Evolutionary conservation across 306 rosid species (phyloP).

Genomic region (Cercis canadensis): DNA sequence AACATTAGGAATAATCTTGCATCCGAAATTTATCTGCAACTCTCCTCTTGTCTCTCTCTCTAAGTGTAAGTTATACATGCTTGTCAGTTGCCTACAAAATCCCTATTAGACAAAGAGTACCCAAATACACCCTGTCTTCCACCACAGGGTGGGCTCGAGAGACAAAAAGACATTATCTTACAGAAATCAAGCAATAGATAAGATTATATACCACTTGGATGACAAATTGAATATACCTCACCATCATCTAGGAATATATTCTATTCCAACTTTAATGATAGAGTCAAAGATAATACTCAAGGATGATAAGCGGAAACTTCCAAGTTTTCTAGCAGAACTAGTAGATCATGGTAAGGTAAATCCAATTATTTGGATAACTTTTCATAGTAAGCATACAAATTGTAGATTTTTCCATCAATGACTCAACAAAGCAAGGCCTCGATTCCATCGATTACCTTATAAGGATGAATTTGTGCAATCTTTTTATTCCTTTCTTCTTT

Average conservation of each 20-base stretch:
- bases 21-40: neutral
- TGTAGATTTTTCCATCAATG: too few relatives aligned
- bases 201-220: neutral
- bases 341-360: too few relatives aligned
- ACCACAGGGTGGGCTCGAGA: conserved; percentile 10
- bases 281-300: neutral
- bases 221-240: neutral
- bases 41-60: too few relatives aligned
- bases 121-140: conserved; percentile 28
- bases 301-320: too few relatives aligned
- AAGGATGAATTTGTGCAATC: neutral
- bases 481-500: neutral
- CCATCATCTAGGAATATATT: neutral
- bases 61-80: too few relatives aligned
- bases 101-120: neutral
- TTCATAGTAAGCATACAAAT: too few relatives aligned
- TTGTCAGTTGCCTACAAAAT: too few relatives aligned
- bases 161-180: conserved; percentile 26
- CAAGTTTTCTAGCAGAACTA: too few relatives aligned
- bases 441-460: too few relatives aligned
- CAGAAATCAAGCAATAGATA: neutral
- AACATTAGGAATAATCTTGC: neutral
- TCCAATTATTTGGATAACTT: too few relatives aligned
- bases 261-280: neutral
- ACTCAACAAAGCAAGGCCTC: too few relatives aligned